Conservation (phyloP, 2,329 filamentous ascomycete genomes). For the Gnomoniopsis sp. region DNA sequence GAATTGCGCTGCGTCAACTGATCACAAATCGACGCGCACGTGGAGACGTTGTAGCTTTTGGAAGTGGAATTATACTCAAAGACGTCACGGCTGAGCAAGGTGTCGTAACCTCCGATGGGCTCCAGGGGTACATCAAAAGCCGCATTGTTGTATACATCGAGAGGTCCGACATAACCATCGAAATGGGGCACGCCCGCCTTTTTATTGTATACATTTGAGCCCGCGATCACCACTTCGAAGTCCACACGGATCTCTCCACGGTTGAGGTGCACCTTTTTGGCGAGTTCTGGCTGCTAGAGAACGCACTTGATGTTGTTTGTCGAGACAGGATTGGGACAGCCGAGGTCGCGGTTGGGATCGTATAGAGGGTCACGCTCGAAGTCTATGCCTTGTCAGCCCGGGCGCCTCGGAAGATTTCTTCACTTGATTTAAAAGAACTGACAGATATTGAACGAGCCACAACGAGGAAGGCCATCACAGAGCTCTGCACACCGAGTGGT, state of each 20-base stretch:
- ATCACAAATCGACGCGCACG: conserved; percentile 9
- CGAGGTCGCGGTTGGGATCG: neutral
- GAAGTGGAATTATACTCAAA: neutral
- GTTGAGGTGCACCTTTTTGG: neutral
- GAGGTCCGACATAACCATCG: conserved; percentile 9
- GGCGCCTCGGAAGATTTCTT: neutral
- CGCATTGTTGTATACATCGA: conserved; percentile 5
- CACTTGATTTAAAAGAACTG: neutral
- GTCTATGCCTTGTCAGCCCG: neutral
- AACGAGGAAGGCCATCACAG: neutral
- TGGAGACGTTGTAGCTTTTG: conserved; percentile 2
- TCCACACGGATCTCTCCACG: conserved; percentile 2
- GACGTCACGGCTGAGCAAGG: neutral
- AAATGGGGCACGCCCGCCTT: neutral
- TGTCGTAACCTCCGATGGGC: conserved; percentile 5
- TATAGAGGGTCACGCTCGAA: conserved; percentile 8
- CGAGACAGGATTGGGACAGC: conserved; percentile 7
- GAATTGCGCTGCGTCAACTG: neutral
- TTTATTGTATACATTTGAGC: conserved; percentile 15
- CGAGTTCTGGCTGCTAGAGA: conserved; percentile 8
- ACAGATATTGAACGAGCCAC: conserved; percentile 18
- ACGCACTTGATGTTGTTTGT: conserved; percentile 17
- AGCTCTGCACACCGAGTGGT: neutral
- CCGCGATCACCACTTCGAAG: conserved; percentile 11
- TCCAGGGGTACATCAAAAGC: conserved; percentile 10